Base-by-base conservation (phyloP, 768 basidiomycete species). In the Boletus barrowsii region DNA sequence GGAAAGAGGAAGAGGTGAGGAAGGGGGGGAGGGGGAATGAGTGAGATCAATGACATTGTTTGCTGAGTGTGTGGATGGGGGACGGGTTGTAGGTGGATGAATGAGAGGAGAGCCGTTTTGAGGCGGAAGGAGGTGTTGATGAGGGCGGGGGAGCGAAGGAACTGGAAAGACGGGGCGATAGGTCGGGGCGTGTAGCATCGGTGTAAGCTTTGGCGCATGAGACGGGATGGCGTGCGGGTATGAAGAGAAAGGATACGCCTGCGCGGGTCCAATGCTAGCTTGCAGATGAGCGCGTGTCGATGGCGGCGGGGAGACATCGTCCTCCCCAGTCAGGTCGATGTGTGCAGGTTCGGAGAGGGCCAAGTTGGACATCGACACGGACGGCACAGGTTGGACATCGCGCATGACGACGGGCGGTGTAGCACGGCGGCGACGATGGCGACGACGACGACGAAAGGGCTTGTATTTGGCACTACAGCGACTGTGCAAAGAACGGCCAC, bases 21-120 rank as follows among this genome's bases (percentile, higher is more conserved):
- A 80, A 75, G 76, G 76, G 7, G 68, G 71, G 10, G 76, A 78
- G 9, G 87, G 87, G 3, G 86, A 87, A 53, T 76, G 73, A 17
- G 86, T 90, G 33, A 90, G 80, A 77, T 90, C 88, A 68, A 90
- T 90, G 49, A 90, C 75, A 57, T 87, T 85, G 54, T 74, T 76
- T 47, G 66, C 67, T 6, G 69, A 60, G 41, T 69, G 59, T 0
- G 61, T 61, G 51, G 70, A 57, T 18, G 61, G 50, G 24, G 69
- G 64, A 30, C 58, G 42, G 37, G 51, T 45, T 29, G 60, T 37
- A 29, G 57, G 48, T 13, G 63, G 58, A 48, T 66, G 62, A 15
- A 62, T 53, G 48, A 60, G 51, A 45, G 72, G 46, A 52, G 60
- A 47, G 33, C 62, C 59, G 42, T 62, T 67, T 22, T 69, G 70